Percentiles rank a stretch among this genome's conserved stretches.
Conservation (phyloP, 306 rosid genomes). For the Glycine tomentella region DNA sequence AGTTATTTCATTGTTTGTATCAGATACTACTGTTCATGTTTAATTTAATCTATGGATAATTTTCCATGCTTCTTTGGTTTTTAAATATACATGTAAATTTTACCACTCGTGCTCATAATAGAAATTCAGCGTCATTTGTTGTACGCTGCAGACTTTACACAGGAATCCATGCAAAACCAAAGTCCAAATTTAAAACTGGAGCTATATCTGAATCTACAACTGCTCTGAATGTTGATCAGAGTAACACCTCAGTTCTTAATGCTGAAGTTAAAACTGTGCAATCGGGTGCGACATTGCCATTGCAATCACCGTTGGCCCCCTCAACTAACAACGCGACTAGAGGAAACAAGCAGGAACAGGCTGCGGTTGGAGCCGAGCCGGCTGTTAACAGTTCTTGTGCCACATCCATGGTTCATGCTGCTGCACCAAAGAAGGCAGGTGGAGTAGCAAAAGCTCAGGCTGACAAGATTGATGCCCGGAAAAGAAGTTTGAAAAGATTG, state of each 20-base stretch:
- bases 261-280: constrained; percentile 67
- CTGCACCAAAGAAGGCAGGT: constrained; percentile 65
- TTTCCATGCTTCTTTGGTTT: background rate
- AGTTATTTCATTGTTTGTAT: background rate
- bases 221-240: constrained; percentile 86
- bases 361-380: background rate
- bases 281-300: constrained; percentile 57
- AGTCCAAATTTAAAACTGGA: constrained; percentile 84
- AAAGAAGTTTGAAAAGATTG: constrained; percentile 97
- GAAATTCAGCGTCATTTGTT: constrained; percentile 7
- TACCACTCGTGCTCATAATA: background rate
- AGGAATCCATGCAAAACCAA: constrained; percentile 95
- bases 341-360: constrained; percentile 69
- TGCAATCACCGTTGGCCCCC: constrained; percentile 33
- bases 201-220: constrained; percentile 96
- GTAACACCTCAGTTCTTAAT: constrained; percentile 61
- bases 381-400: constrained; percentile 53
- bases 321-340: constrained; percentile 37
- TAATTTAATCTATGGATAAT: background rate
- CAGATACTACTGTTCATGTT: background rate
- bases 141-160: constrained; percentile 77
- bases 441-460: constrained; percentile 68
- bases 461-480: constrained; percentile 93
- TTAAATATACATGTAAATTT: background rate
- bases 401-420: constrained; percentile 39